Base-by-base conservation (phyloP, 106 monocot genomes). In the Dendrobium catenatum region DNA sequence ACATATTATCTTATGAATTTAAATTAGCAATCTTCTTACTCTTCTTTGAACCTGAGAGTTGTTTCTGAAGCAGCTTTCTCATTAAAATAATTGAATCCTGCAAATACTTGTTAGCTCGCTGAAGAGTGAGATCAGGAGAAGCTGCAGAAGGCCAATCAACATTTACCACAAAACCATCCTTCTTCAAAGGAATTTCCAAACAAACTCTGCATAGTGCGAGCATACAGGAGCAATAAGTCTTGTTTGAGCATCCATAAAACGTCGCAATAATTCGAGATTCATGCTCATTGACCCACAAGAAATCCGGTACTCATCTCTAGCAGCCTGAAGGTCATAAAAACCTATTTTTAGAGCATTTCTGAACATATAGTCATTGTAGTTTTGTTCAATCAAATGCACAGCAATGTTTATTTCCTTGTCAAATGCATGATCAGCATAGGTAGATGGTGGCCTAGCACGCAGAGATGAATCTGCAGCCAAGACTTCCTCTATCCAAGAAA, bases 191-290 rank as follows among this genome's bases (percentile, higher is more conserved):
- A 91, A 26, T 26, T 26, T 26, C 26, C 26, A 26, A 26, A 26
- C 26, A 26, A 26, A 26, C 26, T 26, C 26, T 0, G 91, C 89
- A 80, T 93, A 95, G 43, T 95, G 95, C 29, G 95, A 93, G 64
- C 93, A 95, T 79, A 95, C 91, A 5, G 95, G 95, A 73, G 91
- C 68, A 20, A 95, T 85, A 73, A 95, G 83, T 78, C 92, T 79
- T 10, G 95, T 95, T 51, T 95, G 95, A 24, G 89, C 89, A 76
- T 95, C 95, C 88, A 95, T 95, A 78, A 95, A 95, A 55, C 78
- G 80, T 83, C 72, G 85, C 74, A 95, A 79, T 13, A 95, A 77
- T 44, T 93, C 91, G 55, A 73, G 81, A 54, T 93, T 91, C 95
- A 95, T 95, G 54, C 88, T 91, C 54, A 80, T 89, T 55, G 85